Base-by-base conservation (phyloP, 768 basidiomycete species). In the Tulasnella sp. region DNA sequence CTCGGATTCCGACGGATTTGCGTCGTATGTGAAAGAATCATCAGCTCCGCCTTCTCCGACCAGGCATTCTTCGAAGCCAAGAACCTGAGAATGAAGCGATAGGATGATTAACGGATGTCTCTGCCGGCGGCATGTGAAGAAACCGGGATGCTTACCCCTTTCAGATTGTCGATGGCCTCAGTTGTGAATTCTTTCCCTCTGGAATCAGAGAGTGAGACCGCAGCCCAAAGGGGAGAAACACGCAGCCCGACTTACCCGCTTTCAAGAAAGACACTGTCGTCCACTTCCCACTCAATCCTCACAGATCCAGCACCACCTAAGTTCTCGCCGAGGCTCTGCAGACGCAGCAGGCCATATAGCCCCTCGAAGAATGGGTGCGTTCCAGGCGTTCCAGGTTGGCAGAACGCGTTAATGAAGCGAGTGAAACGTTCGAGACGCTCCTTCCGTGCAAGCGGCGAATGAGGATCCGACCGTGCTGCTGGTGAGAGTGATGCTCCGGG, bases 171-270 rank as follows among this genome's bases (percentile, higher is more conserved):
- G 77, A 96, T 90, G 13, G 93, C 94, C 85, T 96, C 95, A 73
- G 93, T 87, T 94, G 96, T 96, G 83, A 97, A 97, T 81, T 95
- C 93, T 84, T 94, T 93, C 79, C 95, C 95, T 82, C 95, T 96
- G 84, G 77, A 80, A 74, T 67, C 10, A 13, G 77, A 74, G 82
- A 48, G 75, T 79, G 81, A 80, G 82, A 57, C 29, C 32, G 16
- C 37, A 61, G 61, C 13, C 11, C 32, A 67, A 16, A 29, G 5
- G 13, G 61, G 0, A 13, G 61, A 67, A 32, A 26, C n/a, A 18
- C 61, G 29, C 61, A 26, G 35, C 20, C 13, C 71, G 42, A 89
- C 95, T 87, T 87, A 95, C 95, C 93, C 95, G 80, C 94, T 90
- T 85, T 97, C 95, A 82, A 95, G 92, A 85, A 96, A 94, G 20